Conservation (phyloP, 2,329 filamentous ascomycete genomes). For the Aspergillus pseudonomiae region DNA sequence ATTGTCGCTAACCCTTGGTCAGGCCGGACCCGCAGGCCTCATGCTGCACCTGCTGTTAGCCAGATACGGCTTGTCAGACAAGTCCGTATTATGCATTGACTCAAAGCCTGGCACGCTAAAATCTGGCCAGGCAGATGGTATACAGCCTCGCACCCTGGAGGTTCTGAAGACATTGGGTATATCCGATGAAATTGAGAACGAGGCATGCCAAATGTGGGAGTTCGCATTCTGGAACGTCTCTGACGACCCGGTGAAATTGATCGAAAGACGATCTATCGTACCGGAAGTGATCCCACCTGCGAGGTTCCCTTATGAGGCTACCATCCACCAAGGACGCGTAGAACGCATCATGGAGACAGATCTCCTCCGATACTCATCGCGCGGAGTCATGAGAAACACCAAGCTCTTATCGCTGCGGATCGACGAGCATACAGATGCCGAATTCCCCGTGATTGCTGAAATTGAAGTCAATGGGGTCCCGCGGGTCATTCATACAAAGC, state of each 20-base stretch:
- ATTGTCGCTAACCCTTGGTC: no score
- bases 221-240: conserved; percentile 69
- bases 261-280: conserved; percentile 60
- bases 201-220: conserved; percentile 52
- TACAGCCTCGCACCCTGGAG: conserved; percentile 47
- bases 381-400: conserved; percentile 64
- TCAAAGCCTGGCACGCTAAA: conserved; percentile 39
- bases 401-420: conserved; percentile 64
- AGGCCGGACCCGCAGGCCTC: conserved; percentile 45
- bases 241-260: conserved; percentile 51
- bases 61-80: conserved; percentile 44
- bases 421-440: conserved; percentile 49
- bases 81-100: conserved; percentile 46
- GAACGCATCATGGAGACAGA: conserved; percentile 70
- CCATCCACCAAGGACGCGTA: conserved; percentile 71
- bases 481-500: conserved; percentile 62
- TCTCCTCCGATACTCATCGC: conserved; percentile 61
- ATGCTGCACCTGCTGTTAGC: conserved; percentile 44
- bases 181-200: conserved; percentile 38
- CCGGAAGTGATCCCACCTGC: conserved; percentile 63
- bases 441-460: conserved; percentile 36
- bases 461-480: conserved; percentile 30
- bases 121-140: conserved; percentile 46
- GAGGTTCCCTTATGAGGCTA: conserved; percentile 69
- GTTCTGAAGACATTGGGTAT: conserved; percentile 45